Base-by-base conservation (phyloP, 164 flowering plant species). In the Liriodendron chinense region DNA sequence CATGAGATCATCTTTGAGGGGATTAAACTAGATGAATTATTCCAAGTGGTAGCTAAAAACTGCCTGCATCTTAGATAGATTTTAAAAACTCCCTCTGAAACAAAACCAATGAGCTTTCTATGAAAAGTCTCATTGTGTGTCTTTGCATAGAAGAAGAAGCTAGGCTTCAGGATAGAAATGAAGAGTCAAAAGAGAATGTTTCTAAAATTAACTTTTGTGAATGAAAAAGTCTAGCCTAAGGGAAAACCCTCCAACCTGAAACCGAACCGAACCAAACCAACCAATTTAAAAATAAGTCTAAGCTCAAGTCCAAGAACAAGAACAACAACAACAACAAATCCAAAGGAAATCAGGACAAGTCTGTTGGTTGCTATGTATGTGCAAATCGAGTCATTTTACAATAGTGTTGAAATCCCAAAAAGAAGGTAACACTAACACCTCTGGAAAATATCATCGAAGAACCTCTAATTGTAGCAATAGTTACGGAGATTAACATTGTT, bases 111-210 rank as follows among this genome's bases (percentile, higher is more conserved):
- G 74, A 70, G 20, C 49, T 71, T 12, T 71, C 78, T 12, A 20
- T 70, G 13, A 67, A 70, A 69, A 69, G 23, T n/a, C 50, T 78
- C 12, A 79, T 79, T n/a, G 43, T 61, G 0, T 3, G 21, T 1
- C n/a, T 75, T 8, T 10, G 68, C 3, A 21, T 75, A 0, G 75
- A 79, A 47, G 81, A 79, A 18, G 78, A 71, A 18, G 78, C 49
- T 0, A 56, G 72, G 48, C 16, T 18, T 2, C 78, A 71, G 12
- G 78, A 75, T 22, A n/a, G 28, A 9, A 72, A 28, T 28, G 34
- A n/a, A n/a, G 34, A 28, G 34, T 28, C 3, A 4, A 28, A 28
- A 28, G 14, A 14, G 8, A 0, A 14, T 10, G 14, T 14, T 56
- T 20, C 3, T 10, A 0, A 56, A 56, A 28, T 28, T 10, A 56